These are phyloP conservation scores for Emmonsia crescens DNA, from an alignment of 2,329 filamentous ascomycete species.

Conservation along the genomic window DNA sequence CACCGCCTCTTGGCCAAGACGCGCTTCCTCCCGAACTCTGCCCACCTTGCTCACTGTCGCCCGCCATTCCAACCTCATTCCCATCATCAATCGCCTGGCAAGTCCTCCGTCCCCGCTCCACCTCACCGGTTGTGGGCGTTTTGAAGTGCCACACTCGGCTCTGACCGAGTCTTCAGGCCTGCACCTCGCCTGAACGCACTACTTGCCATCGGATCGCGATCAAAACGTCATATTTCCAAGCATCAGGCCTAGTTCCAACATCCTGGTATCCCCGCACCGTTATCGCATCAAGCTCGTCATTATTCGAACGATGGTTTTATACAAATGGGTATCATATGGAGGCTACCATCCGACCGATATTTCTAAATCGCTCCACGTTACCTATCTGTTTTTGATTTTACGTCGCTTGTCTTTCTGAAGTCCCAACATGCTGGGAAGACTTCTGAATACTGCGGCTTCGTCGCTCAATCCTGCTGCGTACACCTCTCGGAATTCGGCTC, in stretches of 20 bases:
- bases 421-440: constrained; percentile 30
- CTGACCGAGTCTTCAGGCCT: neutral
- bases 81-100: neutral
- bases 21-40: neutral
- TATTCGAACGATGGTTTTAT: constrained; percentile 3
- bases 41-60: neutral
- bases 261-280: neutral
- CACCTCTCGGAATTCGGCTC: constrained; percentile 26
- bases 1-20: constrained; percentile 12
- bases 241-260: neutral
- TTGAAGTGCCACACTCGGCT: neutral
- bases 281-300: neutral
- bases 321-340: constrained; percentile 7
- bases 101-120: neutral
- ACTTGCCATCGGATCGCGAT: neutral
- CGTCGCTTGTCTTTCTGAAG: neutral
- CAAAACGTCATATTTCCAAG: neutral
- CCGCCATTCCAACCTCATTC: neutral
- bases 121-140: neutral
- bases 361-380: neutral
- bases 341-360: neutral
- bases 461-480: constrained; percentile 33
- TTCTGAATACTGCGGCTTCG: constrained; percentile 34
- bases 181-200: neutral
- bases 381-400: neutral